These are phyloP conservation scores for Scedosporium minutisporum DNA, from an alignment of 2,329 filamentous ascomycete genomes.

Conservation along the genomic window DNA sequence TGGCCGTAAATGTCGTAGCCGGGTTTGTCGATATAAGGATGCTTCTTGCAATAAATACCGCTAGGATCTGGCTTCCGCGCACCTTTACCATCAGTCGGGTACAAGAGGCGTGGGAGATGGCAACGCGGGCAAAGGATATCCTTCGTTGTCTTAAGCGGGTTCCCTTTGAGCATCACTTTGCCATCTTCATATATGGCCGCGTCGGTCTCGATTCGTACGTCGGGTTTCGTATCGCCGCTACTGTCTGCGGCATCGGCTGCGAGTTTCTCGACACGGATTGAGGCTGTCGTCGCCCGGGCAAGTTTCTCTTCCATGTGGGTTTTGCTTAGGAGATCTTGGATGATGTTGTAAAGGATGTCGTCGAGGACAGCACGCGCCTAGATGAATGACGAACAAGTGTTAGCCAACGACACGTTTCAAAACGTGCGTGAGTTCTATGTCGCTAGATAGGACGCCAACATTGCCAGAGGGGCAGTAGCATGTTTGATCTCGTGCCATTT, in stretches of 20 bases:
- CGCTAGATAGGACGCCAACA: too few species aligned
- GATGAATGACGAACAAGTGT: background rate
- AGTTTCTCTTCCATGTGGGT: conserved; percentile 72
- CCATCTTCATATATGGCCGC: conserved; percentile 62
- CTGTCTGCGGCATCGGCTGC: conserved; percentile 45
- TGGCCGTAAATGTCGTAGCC: conserved; percentile 77
- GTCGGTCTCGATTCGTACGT: conserved; percentile 54
- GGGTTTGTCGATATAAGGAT: conserved; percentile 66
- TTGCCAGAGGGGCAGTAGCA: too few species aligned
- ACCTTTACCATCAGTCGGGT: conserved; percentile 63
- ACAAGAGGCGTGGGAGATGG: conserved; percentile 61
- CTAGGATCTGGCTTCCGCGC: conserved; percentile 55
- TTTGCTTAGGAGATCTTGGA: conserved; percentile 65
- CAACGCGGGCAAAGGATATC: conserved; percentile 68
- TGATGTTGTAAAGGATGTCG: conserved; percentile 65
- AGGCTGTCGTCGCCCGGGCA: conserved; percentile 55
- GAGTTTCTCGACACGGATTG: conserved; percentile 54
- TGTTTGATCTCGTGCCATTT: background rate
- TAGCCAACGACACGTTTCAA: too few species aligned
- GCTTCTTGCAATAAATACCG: conserved; percentile 67
- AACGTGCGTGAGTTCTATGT: too few species aligned
- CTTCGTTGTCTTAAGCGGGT: conserved; percentile 59
- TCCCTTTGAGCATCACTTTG: conserved; percentile 58
- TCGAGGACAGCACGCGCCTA: conserved; percentile 60
- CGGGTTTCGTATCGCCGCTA: conserved; percentile 42